Evolutionary conservation across 202 grass and related monocot species (phyloP).

Genomic region (Setaria italica): DNA sequence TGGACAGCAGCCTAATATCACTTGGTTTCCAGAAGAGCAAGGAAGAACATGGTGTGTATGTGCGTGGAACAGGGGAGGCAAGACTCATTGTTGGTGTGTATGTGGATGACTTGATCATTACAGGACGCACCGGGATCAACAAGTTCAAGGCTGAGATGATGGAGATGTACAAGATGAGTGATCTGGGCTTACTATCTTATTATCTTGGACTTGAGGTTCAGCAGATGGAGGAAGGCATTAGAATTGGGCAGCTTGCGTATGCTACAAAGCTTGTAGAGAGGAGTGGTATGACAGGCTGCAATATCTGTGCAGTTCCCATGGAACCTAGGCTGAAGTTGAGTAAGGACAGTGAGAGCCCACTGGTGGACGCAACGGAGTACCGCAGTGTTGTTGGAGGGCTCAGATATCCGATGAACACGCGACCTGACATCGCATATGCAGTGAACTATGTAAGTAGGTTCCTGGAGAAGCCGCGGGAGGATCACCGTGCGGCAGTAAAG

Average conservation of each 20-base stretch:
- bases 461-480: background rate
- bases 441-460: constrained; percentile 15
- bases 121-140: background rate
- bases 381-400: background rate
- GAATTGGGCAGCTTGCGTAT: background rate
- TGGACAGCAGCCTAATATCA: background rate
- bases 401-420: background rate
- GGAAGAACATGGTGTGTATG: background rate
- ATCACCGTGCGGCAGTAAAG: background rate
- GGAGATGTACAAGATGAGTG: background rate
- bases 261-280: background rate
- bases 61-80: accelerated
- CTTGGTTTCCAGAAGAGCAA: background rate
- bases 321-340: background rate
- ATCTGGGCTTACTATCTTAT: background rate
- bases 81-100: background rate
- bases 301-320: background rate
- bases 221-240: background rate
- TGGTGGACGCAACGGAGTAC: background rate
- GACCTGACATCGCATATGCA: background rate
- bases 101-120: background rate
- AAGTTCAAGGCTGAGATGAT: background rate
- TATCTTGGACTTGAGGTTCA: background rate
- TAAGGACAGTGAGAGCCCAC: background rate
- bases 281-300: background rate